Evolutionary conservation across 2,329 filamentous ascomycete genomes (phyloP).

Genomic region (Beauveria varroae): DNA sequence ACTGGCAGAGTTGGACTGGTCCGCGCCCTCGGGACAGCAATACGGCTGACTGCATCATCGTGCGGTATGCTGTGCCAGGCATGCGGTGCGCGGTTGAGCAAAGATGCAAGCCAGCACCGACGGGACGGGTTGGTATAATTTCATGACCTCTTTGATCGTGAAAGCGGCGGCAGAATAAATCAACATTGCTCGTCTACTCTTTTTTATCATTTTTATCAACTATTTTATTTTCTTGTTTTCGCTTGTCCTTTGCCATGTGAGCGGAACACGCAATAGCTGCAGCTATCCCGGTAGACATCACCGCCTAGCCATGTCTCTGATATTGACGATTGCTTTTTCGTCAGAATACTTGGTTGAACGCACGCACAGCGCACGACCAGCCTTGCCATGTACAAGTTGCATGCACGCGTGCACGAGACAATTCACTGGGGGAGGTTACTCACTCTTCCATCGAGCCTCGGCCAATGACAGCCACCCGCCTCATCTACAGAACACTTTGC

Average conservation of each 20-base stretch:
- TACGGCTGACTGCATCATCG: conserved; percentile 4
- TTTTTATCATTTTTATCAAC: not conserved
- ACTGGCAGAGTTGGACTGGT: not conserved
- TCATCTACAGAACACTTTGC: not conserved
- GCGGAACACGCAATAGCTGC: not conserved
- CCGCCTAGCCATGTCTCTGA: no score
- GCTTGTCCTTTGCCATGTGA: no score
- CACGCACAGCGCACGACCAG: not conserved
- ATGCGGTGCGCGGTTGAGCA: not conserved
- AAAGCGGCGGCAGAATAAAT: no score
- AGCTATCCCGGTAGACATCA: not conserved
- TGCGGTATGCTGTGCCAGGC: not conserved
- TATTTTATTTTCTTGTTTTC: not conserved
- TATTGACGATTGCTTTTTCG: no score
- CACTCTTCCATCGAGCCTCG: not conserved
- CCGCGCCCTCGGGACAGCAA: not conserved
- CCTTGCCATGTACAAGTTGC: not conserved
- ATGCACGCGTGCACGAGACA: not conserved
- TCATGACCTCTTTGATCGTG: no score
- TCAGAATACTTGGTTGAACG: no score
- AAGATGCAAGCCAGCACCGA: not conserved
- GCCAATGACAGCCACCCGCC: not conserved
- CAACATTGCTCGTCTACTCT: no score
- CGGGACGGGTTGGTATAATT: not conserved
- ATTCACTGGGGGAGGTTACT: not conserved